Evolutionary conservation across 2,329 filamentous ascomycete species (phyloP), one percentile per base, ranked within the genome.

Genomic region (Spiromastix sp.): DNA sequence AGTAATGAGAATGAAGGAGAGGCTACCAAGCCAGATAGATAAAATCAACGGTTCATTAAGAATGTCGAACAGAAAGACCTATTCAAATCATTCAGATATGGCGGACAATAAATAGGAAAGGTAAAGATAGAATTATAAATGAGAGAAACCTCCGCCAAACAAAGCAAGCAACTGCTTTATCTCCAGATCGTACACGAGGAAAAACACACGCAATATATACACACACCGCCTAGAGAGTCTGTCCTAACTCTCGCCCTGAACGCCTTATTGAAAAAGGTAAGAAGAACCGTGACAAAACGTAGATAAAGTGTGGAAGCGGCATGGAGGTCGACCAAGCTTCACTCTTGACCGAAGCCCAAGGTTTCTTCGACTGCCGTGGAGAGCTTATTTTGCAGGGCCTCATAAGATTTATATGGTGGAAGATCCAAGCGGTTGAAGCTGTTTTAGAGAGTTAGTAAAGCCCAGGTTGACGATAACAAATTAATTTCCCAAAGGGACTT

Each of bases 311-410:
- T 24, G 7, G 7, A 24, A n/a, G 27, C 27, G 7, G 8, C 13
- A n/a, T 32, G 27, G 19, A 25, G 20, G 16, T 27, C 21, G 27
- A 28, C 20, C 28, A 32, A 18, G 22, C 41, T 52, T 56, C 85
- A 98, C 68, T 98, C 91, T 67, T 98, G 91, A 46, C 91, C 91
- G 58, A 98, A 98, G 43, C 91, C 91, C 70, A 98, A 87, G 0
- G 91, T 98, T 68, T 98, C 91, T 65, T 98, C 91, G 37, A 98
- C 91, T 17, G 91, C 91, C 63, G 94, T 93, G 5, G 87, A 91
- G 50, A 98, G 70, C 66, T 98, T 98, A 54, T 79, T 70, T 56
- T 89, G 81, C 47, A 98, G 70, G 49, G 75, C 76, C 44, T 96
- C 89, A 51, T 87, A 72, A 15, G 71, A 77, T 69, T 95, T 96